Evolutionary conservation across 2,329 filamentous ascomycete species (phyloP).

Genomic region (Ambrosiella xylebori): DNA sequence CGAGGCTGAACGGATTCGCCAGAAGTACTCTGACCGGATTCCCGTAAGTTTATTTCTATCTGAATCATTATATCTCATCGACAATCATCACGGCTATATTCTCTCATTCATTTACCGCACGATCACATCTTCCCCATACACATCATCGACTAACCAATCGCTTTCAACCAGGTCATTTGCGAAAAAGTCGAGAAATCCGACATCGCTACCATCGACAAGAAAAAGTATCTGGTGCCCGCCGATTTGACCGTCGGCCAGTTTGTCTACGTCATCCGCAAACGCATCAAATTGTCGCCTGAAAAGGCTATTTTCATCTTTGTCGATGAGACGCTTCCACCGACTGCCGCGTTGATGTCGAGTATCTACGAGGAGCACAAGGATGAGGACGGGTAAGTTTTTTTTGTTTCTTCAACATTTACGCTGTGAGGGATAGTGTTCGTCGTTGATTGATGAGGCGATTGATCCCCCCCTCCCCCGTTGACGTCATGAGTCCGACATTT

Average conservation of each 20-base stretch:
- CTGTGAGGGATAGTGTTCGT: too few species aligned
- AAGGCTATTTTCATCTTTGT: constrained; percentile 99
- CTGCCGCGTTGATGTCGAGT: constrained; percentile 94
- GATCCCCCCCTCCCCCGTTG: too few species aligned
- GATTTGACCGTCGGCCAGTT: constrained; percentile 98
- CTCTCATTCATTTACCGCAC: background rate
- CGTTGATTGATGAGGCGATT: too few species aligned
- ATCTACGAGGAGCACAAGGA: constrained; percentile 99
- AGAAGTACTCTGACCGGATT: constrained; percentile 97
- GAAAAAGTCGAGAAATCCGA: constrained; percentile 99
- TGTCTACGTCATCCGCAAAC: constrained; percentile 99
- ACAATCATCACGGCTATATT: background rate
- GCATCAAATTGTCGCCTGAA: constrained; percentile 97
- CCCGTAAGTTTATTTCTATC: constrained; percentile 49
- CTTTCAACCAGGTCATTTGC: constrained; percentile 65
- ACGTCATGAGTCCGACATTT: too few species aligned
- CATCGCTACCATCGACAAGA: constrained; percentile 99
- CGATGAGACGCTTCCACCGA: constrained; percentile 91
- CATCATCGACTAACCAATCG: background rate
- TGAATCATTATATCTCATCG: constrained; percentile 1
- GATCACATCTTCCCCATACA: background rate
- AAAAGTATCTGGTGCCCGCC: constrained; percentile 96
- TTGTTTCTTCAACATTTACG: background rate
- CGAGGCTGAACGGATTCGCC: constrained; percentile 95
- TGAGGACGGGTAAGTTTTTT: constrained; percentile 42